Base-by-base conservation (phyloP, 192 early-diverging fungal genomes). In the Coemansia sp. region DNA sequence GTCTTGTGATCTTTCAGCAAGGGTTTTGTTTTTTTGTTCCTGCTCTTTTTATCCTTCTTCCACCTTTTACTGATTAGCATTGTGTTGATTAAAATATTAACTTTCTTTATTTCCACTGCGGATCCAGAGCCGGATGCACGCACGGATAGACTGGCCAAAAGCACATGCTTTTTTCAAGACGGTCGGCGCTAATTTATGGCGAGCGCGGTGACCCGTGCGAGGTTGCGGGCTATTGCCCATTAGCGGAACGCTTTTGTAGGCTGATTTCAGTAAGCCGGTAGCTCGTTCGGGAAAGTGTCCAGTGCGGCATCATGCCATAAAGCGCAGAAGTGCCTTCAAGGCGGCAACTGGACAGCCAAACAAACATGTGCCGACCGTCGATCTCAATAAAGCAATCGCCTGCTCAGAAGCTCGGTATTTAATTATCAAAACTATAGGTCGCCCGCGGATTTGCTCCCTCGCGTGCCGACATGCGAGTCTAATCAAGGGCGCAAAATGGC, bases 251-350 rank as follows among this genome's bases (percentile, higher is more conserved):
- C 39, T 42, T 42, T 42, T 42, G 39, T 16, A 42, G 39, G 14
- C 39, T 42, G 39, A 42, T 42, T 42, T 42, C 39, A 42, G 39
- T 42, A 42, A 42, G 8, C 39, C 3, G 16, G 8, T 3, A 16
- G 3, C 8, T 6, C 14, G 3, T 42, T 42, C 39, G 39, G 39
- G 39, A 42, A 42, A 13, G 39, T 42, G 39, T 42, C 39, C 39
- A 42, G 39, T 42, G 39, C 39, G 39, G 13, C 39, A 42, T 42
- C 39, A 42, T 42, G 39, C 39, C 39, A 42, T 42, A 42, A 42
- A 42, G 39, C 39, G 39, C 14, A 10, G 4, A 42, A 42, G 16
- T 9, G 14, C 16, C 39, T 13, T 42, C 13, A 18, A 42, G 16
- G 11, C 39, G 39, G 39, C 39, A 42, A 42, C 39, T 42, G 39